Conservation (phyloP, 1,139 yeast species). For the Nakaseomyces sp. region DNA sequence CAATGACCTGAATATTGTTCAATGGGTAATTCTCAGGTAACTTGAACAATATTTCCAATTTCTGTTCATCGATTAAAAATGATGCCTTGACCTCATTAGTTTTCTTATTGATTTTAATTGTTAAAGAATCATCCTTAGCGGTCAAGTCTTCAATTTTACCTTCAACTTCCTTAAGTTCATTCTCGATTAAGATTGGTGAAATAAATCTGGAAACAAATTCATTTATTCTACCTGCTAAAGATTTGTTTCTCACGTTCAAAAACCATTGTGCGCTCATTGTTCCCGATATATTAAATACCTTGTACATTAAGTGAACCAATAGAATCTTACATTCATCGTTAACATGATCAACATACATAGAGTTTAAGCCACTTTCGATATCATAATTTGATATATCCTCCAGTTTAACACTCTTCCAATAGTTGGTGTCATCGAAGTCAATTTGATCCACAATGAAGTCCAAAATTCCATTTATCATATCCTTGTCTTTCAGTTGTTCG, state of each 20-base stretch:
- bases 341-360: constrained; percentile 22
- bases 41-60: constrained; percentile 67
- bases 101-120: constrained; percentile 52
- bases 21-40: constrained; percentile 72
- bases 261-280: constrained; percentile 68
- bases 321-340: constrained; percentile 36
- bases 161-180: constrained; percentile 51
- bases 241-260: constrained; percentile 38
- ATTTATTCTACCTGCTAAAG: constrained; percentile 46
- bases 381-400: constrained; percentile 21
- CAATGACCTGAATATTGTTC: constrained; percentile 62
- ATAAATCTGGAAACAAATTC: constrained; percentile 51
- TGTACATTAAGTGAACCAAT: constrained; percentile 48
- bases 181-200: constrained; percentile 54
- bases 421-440: constrained; percentile 30
- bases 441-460: constrained; percentile 43
- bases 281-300: constrained; percentile 52
- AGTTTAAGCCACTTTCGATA: constrained; percentile 17
- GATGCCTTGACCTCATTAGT: constrained; percentile 65
- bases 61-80: constrained; percentile 80
- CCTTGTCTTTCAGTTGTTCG: constrained; percentile 43
- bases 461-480: constrained; percentile 41
- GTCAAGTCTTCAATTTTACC: constrained; percentile 34
- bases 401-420: constrained; percentile 30
- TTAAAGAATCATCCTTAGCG: constrained; percentile 46